These are phyloP conservation scores for Metschnikowia cubensis DNA, from an alignment of 805 yeast genomes.

Conservation along the genomic window DNA sequence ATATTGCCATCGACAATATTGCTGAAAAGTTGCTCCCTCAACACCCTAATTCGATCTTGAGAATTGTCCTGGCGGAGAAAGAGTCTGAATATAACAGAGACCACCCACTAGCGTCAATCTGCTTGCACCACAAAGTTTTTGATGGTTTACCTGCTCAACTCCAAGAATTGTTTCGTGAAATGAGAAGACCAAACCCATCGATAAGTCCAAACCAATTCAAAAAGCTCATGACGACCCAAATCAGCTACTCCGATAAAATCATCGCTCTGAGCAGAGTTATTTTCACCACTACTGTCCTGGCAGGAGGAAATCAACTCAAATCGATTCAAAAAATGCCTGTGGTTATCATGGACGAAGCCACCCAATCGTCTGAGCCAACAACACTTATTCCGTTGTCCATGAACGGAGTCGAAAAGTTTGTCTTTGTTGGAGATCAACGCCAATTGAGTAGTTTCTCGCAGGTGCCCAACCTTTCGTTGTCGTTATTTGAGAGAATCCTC, in stretches of 20 bases:
- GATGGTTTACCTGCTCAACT: conserved; percentile 45
- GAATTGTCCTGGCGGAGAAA: conserved; percentile 58
- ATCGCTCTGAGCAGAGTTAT: conserved; percentile 56
- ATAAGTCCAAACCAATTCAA: conserved; percentile 41
- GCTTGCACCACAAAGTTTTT: conserved; percentile 59
- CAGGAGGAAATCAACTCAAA: conserved; percentile 59
- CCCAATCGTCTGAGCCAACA: conserved; percentile 71
- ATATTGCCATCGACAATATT: conserved; percentile 71
- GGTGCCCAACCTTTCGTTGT: conserved; percentile 61
- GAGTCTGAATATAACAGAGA: conserved; percentile 54
- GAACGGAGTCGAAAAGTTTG: conserved; percentile 59
- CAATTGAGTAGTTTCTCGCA: conserved; percentile 71
- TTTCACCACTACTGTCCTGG: conserved; percentile 68
- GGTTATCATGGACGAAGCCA: conserved; percentile 75
- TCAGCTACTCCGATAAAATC: conserved; percentile 40
- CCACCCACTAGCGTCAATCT: conserved; percentile 57
- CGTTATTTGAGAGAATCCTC: conserved; percentile 65
- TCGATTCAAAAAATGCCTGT: conserved; percentile 54
- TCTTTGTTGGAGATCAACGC: conserved; percentile 73
- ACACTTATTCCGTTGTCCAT: conserved; percentile 68
- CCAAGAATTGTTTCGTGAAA: conserved; percentile 40
- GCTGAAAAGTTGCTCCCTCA: conserved; percentile 60
- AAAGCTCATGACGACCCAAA: conserved; percentile 44
- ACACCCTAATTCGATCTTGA: conserved; percentile 48
- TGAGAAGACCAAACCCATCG: conserved; percentile 29